Base-by-base conservation (phyloP, 768 basidiomycete genomes). In the Asterophora parasitica region DNA sequence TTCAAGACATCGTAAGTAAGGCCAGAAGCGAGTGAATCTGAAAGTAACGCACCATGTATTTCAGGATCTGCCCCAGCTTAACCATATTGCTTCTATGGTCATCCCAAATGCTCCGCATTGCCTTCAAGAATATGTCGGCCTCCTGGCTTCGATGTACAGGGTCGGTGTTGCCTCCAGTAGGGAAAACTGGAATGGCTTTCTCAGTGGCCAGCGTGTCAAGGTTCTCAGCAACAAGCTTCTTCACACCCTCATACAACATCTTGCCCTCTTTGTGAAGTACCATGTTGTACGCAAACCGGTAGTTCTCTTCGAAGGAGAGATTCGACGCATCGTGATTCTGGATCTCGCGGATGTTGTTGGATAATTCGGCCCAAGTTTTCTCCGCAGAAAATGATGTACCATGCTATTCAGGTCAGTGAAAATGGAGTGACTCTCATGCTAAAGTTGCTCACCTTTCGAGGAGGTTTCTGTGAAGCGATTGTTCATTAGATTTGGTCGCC, bases 251-350 rank as follows among this genome's bases (percentile, higher is more conserved):
- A 67, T 98, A 98, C 17, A 99, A 73, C 68, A 77, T 80, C 48
- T 85, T 59, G 16, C 58, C 58, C 37, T 59, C 51, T 43, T 57
- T 59, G 41, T 59, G 53, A 28, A 56, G 47, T 7, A 59, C 58
- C 58, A 59, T 52, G 36, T 57, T 59, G 44, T 59, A 59, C 26
- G 55, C 58, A 33, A 57, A 57, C 28, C 58, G 49, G 44, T 59
- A 59, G 39, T 59, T 59, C 42, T 59, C 58, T 48, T 59, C 91
- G 56, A 87, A 94, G 16, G 86, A 88, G 28, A 99, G 79, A 58
- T 83, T 85, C 41, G 82, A 80, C 3, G 92, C 91, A 65, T 95
- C 92, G 66, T 95, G 91, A 57, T 90, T 86, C 64, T 95, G 92
- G 43, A 99, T 97, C 73, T 95, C 92, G 49, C 82, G 77, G 56